Conservation (phyloP, 169 alveolate genomes). For the Babesia ovata region DNA sequence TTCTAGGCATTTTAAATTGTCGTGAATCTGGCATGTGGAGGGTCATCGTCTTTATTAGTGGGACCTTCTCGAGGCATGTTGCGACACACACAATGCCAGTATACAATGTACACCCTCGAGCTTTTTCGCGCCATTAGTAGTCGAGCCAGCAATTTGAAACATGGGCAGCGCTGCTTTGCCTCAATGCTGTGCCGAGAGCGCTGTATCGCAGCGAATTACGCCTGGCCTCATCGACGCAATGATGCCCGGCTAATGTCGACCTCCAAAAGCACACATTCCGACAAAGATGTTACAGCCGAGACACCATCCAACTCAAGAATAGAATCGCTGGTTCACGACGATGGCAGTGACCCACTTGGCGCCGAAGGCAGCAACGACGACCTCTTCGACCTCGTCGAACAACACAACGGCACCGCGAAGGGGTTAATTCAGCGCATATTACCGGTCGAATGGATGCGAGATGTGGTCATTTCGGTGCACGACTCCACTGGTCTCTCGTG, state of each 20-base stretch:
- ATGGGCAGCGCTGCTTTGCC: neutral
- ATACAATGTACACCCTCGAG: constrained; percentile 2
- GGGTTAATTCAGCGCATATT: constrained; percentile 38
- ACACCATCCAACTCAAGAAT: neutral
- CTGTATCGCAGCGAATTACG: neutral
- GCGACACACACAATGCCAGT: neutral
- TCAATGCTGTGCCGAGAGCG: neutral
- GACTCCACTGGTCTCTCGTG: constrained; percentile 50
- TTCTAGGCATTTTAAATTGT: neutral
- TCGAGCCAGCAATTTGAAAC: neutral
- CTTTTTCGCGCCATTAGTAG: neutral
- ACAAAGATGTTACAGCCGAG: neutral
- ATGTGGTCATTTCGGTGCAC: constrained; percentile 32
- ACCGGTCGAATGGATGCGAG: constrained; percentile 62
- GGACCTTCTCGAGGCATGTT: neutral
- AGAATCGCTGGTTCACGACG: neutral
- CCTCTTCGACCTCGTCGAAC: constrained; percentile 20
- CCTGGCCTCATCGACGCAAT: neutral
- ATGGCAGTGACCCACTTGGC: neutral
- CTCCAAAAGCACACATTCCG: neutral
- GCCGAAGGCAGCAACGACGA: constrained; percentile 18
- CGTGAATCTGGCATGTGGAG: neutral
- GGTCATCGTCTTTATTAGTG: neutral
- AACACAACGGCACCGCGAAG: constrained; percentile 51
- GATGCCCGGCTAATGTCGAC: neutral